Conservation (phyloP, 257 asterid species). For the Cinchona pubescens region DNA sequence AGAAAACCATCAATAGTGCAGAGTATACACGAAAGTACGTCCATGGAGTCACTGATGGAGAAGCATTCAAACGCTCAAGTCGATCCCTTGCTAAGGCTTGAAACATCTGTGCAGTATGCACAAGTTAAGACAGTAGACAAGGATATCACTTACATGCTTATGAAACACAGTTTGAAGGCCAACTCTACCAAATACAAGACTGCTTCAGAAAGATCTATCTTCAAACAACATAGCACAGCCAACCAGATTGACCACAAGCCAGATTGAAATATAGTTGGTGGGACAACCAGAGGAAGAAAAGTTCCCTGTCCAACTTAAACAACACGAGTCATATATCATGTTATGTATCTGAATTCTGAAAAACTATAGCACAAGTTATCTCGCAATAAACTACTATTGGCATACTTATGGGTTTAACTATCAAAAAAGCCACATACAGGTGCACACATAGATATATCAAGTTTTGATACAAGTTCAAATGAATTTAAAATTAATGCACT, state of each 20-base stretch:
- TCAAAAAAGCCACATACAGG: background rate
- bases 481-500: background rate
- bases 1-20: constrained; percentile 71
- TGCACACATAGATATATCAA: background rate
- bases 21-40: constrained; percentile 87
- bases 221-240: constrained; percentile 73
- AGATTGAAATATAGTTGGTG: constrained; percentile 68
- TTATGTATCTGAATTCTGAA: background rate
- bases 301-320: constrained; percentile 66
- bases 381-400: background rate
- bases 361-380: background rate
- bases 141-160: constrained; percentile 13
- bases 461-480: background rate
- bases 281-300: constrained; percentile 85
- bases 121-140: constrained; percentile 10
- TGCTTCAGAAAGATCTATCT: too few species aligned
- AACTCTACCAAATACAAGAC: constrained; percentile 37
- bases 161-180: constrained; percentile 7
- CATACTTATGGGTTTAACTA: background rate
- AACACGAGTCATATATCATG: constrained; percentile 6
- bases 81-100: constrained; percentile 96
- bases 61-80: constrained; percentile 88
- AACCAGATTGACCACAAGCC: constrained; percentile 89
- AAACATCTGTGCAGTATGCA: constrained; percentile 72
- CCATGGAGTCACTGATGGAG: constrained; percentile 90